phyloP scores from a whole-genome alignment of 331 rosid genomes.

The Ulmus americana region DNA sequence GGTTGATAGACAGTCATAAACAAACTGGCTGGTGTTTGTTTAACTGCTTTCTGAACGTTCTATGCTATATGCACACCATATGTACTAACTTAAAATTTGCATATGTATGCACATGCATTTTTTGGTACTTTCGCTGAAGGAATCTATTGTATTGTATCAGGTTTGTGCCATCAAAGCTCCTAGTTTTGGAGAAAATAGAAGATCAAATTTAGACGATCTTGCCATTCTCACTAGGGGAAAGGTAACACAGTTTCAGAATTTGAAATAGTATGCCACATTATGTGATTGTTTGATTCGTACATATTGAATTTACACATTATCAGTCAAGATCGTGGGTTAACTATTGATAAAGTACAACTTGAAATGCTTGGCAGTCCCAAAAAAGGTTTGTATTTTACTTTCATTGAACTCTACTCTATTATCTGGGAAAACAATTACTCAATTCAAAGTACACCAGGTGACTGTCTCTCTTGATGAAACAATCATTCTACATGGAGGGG shows the following conservation, averaged over 20 bases:
- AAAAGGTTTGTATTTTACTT: conserved; percentile 46
- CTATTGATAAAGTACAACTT: conserved; percentile 65
- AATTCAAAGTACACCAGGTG: conserved; percentile 37
- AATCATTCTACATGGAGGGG: conserved; percentile 79
- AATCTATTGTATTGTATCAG: conserved; percentile 29
- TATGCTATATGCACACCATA: not conserved
- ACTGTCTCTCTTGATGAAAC: conserved; percentile 79
- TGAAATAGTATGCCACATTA: not conserved
- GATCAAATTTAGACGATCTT: conserved; percentile 78
- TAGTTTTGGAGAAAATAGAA: conserved; percentile 88
- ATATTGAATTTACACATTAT: conserved; percentile 46
- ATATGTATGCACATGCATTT: not conserved
- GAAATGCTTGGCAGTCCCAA: conserved; percentile 81
- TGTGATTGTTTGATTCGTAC: conserved; percentile 5
- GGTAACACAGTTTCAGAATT: conserved; percentile 32
- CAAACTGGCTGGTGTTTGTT: not conserved
- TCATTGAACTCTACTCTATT: conserved; percentile 4
- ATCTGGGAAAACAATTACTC: conserved; percentile 11
- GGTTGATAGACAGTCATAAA: not conserved
- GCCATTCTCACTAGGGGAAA: conserved; percentile 83
- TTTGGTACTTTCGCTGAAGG: not conserved
- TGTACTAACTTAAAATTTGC: not conserved
- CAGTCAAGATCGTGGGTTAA: conserved; percentile 65
- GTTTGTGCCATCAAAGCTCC: conserved; percentile 98
- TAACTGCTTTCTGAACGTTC: not conserved